Percentiles rank a stretch among this genome's conserved stretches.
phyloP scores from a whole-genome alignment of 2,329 filamentous ascomycete genomes.

The Truncatella angustata region DNA sequence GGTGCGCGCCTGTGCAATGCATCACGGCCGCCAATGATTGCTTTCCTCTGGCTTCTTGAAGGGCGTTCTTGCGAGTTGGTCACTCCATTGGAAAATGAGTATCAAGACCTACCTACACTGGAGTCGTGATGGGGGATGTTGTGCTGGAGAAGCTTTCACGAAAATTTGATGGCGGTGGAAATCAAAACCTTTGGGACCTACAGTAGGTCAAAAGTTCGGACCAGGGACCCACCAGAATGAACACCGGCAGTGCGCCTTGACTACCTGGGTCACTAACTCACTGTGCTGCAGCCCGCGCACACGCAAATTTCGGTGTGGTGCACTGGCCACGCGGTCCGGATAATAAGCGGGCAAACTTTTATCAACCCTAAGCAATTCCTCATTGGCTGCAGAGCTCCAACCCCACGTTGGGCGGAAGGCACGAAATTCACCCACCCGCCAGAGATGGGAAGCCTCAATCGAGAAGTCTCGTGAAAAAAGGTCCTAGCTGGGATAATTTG shows the following conservation, averaged over 20 bases:
- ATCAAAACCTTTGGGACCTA: too few relatives aligned
- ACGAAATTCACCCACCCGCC: conserved; percentile 9
- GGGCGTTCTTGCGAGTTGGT: conserved; percentile 30
- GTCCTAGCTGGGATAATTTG: conserved; percentile 16
- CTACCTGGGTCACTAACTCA: too few relatives aligned
- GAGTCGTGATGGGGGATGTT: conserved; percentile 1
- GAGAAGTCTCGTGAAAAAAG: conserved; percentile 8
- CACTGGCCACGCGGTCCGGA: conserved; percentile 6
- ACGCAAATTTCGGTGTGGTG: conserved; percentile 10
- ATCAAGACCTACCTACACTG: conserved; percentile 45
- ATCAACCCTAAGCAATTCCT: conserved; percentile 9
- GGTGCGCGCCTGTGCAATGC: conserved; percentile 17
- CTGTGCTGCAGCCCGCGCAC: background rate
- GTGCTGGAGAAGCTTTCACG: conserved; percentile 9
- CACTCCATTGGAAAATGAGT: conserved; percentile 28
- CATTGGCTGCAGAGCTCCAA: conserved; percentile 11
- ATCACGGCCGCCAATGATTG: conserved; percentile 49
- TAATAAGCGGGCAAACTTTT: conserved; percentile 11
- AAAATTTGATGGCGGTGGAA: conserved; percentile 19
- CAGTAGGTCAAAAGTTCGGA: conserved; percentile 11
- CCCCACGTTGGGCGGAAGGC: conserved; percentile 8
- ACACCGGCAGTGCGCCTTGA: too few relatives aligned
- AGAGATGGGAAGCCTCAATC: background rate
- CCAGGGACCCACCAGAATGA: background rate
- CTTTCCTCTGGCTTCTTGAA: conserved; percentile 57